Evolutionary conservation across 2,329 filamentous ascomycete species (phyloP), one percentile per base, ranked within the genome.

Genomic region (Cladobotryum mycophilum): DNA sequence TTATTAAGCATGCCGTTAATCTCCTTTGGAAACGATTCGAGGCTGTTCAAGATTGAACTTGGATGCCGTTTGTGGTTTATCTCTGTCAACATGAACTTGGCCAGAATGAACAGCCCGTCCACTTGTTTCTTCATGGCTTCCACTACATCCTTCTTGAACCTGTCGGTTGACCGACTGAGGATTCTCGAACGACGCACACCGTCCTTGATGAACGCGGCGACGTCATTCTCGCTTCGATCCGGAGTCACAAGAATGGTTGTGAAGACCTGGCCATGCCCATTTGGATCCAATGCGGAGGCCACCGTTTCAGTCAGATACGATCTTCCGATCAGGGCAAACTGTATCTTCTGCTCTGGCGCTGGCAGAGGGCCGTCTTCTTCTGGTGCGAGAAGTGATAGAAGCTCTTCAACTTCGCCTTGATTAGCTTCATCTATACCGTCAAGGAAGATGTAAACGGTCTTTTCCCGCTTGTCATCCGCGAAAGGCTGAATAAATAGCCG

Each of bases 31-130:
- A 76, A 77, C 0, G 65, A 63, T 17, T 69, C 63, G 0, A 80
- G 58, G 40, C 70, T 70, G 17, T 73, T 66, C 5, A 72, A 66
- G 1, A 70, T 77, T 0, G 72, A 71, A 6, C 68, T 65, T 0
- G 73, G 70, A 41, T 75, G 74, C 3, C 68, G 64, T 50, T 76
- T 70, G 33, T 70, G 69, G 18, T 66, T 69, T 3, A 77, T 62
- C 45, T 80, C 76, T 5, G 71, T 71, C 3, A 80, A 50, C 74
- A 77, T 76, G 41, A 76, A 70, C 49, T 75, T 71, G 43, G 74
- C 74, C 42, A 75, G 66, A 17, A 76, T 73, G 55, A 77, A 77
- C 15, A 76, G 66, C 0, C 74, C 74, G 17, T 74, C 69, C 1
- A 73, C 73, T 17, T 71, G 69, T 5, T 64, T 64, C 4, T 65